Base-by-base conservation (phyloP, 306 rosid species). In the Hippophae gyantsensis region DNA sequence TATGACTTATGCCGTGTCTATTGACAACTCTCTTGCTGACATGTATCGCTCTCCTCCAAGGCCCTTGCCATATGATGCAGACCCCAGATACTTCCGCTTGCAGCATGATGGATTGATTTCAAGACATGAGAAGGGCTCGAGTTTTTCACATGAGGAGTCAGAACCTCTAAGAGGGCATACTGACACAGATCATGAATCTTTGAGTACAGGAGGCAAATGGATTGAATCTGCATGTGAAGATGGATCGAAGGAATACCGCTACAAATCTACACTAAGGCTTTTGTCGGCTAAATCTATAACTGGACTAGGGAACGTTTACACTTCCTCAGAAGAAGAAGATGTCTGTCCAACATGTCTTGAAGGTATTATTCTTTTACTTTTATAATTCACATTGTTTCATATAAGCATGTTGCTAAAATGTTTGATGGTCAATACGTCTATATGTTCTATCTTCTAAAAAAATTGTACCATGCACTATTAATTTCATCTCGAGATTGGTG, bases 281-380 rank as follows among this genome's bases (percentile, higher is more conserved):
- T 77, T 87, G 59, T 77, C 82, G 0, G 69, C 89, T 59, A 87
- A 85, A 72, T 72, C 76, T 72, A 56, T 79, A 26, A 12, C 78
- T 57, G 89, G 79, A 57, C 71, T 61, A 56, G 89, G 78, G 59
- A 75, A 65, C 25, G 43, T 78, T 42, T 81, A 81, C 72, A 66
- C 81, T 40, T 76, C 94, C 27, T 62, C 90, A 0, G 98, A 92
- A 74, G 98, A 92, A 3, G 98, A 92, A 74, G 98, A 87, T 76
- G 78, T 83, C 48, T 92, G 98, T 62, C 98, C 98, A 46, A 92
- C 98, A 6, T 92, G 98, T 74, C 98, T 92, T 72, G 98, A 92
- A 81, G 98, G 98, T 92, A 68, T 32, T 32, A 18, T 18, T 18
- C 23, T 48, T 51, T 49, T 62, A 42, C 48, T 10, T 54, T 12